Evolutionary conservation across 2,329 filamentous ascomycete genomes (phyloP).

Genomic region (Phoma sp.): DNA sequence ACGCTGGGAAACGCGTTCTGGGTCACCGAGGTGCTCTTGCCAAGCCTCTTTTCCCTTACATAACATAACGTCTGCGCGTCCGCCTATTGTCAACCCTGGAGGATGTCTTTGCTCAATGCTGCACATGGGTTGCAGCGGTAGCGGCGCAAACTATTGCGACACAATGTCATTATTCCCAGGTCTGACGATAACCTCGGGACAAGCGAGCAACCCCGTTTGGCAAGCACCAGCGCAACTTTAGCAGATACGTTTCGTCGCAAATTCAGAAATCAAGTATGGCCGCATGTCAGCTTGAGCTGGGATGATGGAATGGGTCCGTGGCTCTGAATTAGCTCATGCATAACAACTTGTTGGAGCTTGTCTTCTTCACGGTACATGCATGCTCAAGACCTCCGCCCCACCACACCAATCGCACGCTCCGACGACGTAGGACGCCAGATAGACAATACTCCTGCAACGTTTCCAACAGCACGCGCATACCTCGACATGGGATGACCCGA

Average conservation of each 20-base stretch:
- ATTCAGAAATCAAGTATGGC: too few relatives aligned
- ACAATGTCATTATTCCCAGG: conserved; percentile 10
- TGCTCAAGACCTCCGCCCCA: not conserved
- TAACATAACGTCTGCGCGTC: conserved; percentile 15
- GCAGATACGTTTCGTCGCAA: not conserved
- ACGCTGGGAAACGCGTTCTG: conserved; percentile 11
- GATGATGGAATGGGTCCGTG: not conserved
- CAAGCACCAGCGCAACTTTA: not conserved
- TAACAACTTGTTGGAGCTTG: not conserved
- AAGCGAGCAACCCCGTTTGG: not conserved
- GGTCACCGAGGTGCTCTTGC: conserved; percentile 18
- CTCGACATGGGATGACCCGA: not conserved
- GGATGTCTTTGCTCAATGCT: not conserved
- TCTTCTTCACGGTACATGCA: not conserved
- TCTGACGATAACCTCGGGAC: conserved; percentile 6
- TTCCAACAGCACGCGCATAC: not conserved
- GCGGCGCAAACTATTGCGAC: not conserved
- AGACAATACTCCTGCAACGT: not conserved
- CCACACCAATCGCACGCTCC: conserved; percentile 6
- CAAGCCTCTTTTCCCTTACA: conserved; percentile 22
- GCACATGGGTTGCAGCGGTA: conserved; percentile 4
- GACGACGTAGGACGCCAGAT: conserved; percentile 1
- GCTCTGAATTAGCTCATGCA: not conserved
- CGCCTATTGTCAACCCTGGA: conserved; percentile 2
- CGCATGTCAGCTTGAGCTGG: not conserved